A percentile compares a stretch with the other conserved stretches of the same genome.
Conservation (phyloP, 192 early-diverging fungal genomes). For the Coemansia sp. region DNA sequence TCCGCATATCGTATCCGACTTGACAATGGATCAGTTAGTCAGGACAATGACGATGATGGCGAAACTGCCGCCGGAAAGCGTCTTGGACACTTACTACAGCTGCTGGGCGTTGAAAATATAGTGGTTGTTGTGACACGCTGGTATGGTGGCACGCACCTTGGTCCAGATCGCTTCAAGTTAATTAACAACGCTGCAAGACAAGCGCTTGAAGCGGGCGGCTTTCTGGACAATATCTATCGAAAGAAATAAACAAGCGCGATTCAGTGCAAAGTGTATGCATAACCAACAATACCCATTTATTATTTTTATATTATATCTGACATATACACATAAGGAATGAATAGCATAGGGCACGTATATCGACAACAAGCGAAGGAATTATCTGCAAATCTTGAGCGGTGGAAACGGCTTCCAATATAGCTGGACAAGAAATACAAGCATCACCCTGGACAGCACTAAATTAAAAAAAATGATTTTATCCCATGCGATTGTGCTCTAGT, state of each 20-base stretch:
- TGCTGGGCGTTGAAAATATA: slow-evolving; percentile 68
- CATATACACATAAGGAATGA: too few species aligned
- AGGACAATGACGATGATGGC: slow-evolving; percentile 93
- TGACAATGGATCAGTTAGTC: slow-evolving; percentile 45
- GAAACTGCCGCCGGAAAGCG: slow-evolving; percentile 89
- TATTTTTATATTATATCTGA: too few species aligned
- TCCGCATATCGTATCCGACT: slow-evolving; percentile 78
- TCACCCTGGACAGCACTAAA: too few species aligned
- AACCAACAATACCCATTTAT: too few species aligned
- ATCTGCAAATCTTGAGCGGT: too few species aligned
- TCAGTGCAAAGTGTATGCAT: too few species aligned
- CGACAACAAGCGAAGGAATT: too few species aligned
- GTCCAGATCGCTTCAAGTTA: slow-evolving; percentile 86
- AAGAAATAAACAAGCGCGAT: slow-evolving; percentile 16
- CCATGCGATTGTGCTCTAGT: too few species aligned
- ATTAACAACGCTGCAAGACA: slow-evolving; percentile 84
- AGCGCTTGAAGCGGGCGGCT: slow-evolving; percentile 68
- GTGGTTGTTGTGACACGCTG: slow-evolving; percentile 82
- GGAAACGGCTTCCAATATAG: too few species aligned
- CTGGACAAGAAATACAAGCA: too few species aligned
- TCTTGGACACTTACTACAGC: slow-evolving; percentile 79
- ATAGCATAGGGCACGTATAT: too few species aligned
- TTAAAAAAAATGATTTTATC: too few species aligned
- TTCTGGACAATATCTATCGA: slow-evolving; percentile 30
- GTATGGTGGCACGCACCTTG: slow-evolving; percentile 87